A percentile compares a stretch with the other conserved stretches of the same genome.
These are phyloP conservation scores for Xanthoconium separans DNA, from an alignment of 1,284 basidiomycete species.

Conservation along the genomic window DNA sequence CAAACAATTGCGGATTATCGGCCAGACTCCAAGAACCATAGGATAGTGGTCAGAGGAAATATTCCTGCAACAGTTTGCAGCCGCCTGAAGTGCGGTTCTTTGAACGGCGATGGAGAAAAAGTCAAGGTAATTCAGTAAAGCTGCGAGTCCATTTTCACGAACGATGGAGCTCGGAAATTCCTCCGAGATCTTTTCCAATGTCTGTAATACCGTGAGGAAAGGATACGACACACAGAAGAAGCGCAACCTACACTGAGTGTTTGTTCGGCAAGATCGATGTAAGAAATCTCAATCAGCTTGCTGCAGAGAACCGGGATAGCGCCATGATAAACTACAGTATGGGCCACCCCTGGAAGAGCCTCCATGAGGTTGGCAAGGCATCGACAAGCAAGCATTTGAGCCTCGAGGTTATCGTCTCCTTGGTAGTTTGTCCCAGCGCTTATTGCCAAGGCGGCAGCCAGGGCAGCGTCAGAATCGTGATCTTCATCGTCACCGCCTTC, in stretches of 20 bases:
- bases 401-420: slow-evolving; percentile 86
- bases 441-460: slow-evolving; percentile 81
- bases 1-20: slow-evolving; percentile 88
- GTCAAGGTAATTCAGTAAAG: slow-evolving; percentile 90
- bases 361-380: slow-evolving; percentile 97
- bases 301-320: slow-evolving; percentile 94
- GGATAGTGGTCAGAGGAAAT: slow-evolving; percentile 83
- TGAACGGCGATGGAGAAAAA: slow-evolving; percentile 98
- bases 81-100: slow-evolving; percentile 92
- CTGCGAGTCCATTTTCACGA: slow-evolving; percentile 88
- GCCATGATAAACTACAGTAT: slow-evolving; percentile 93
- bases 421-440: slow-evolving; percentile 65
- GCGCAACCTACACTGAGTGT: slow-evolving; percentile 80
- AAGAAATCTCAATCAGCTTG: slow-evolving; percentile 93
- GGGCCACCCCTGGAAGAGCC: slow-evolving; percentile 89
- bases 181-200: slow-evolving; percentile 95
- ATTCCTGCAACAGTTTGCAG: slow-evolving; percentile 92
- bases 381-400: slow-evolving; percentile 89
- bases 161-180: slow-evolving; percentile 95
- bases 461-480: slow-evolving; percentile 79
- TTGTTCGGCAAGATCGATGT: slow-evolving; percentile 95
- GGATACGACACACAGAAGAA: slow-evolving; percentile 8
- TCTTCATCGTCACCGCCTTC: slow-evolving; percentile 57
- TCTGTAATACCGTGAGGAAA: slow-evolving; percentile 50
- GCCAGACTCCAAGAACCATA: slow-evolving; percentile 88